Base-by-base conservation (phyloP, 2,329 filamentous ascomycete species). In the Penicillium sp. region DNA sequence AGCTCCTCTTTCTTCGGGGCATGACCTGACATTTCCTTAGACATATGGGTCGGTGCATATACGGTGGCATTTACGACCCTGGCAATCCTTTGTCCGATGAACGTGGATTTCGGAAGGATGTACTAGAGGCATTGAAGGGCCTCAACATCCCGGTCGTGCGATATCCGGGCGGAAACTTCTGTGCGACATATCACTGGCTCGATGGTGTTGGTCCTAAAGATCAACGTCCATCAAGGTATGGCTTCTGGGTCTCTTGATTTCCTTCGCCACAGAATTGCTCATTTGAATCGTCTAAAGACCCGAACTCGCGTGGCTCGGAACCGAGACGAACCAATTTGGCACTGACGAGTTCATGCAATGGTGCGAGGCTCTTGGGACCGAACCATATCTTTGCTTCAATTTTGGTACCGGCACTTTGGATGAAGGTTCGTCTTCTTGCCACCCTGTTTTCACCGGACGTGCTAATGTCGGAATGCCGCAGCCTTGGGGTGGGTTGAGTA, bases 31-130 rank as follows among this genome's bases (percentile, higher is more conserved):
- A 30, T 6, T 38, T 41, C 43, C 11, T 28, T 58, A 89, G 86
- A 61, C 89, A 93, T 70, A 93, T 93, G 88, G 88, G 88, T 61
- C 82, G 88, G 54, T 93, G 88, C 75, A 90, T 93, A 64, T 92
- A 93, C 67, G 87, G 87, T 55, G 88, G 89, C 56, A 86, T 93
- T 65, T 92, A 90, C 70, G 88, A 92, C 59, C 88, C 87, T 1
- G 80, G 78, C 29, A 90, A 84, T 66, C 72, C 82, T 3, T 77
- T 90, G n/a, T 84, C 86, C 2, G 87, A 91, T 59, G 76, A 81
- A 46, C 76, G 87, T 56, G 88, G 88, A 35, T 92, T 89, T 72
- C 84, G 88, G 33, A 88, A 79, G 57, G 88, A 93, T 70, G 88
- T 93, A 35, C 80, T 93, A 19, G 78, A 81, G 35, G 84, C 86